Conservation (phyloP, 1,139 yeast species). For the Diutina siamensis region DNA sequence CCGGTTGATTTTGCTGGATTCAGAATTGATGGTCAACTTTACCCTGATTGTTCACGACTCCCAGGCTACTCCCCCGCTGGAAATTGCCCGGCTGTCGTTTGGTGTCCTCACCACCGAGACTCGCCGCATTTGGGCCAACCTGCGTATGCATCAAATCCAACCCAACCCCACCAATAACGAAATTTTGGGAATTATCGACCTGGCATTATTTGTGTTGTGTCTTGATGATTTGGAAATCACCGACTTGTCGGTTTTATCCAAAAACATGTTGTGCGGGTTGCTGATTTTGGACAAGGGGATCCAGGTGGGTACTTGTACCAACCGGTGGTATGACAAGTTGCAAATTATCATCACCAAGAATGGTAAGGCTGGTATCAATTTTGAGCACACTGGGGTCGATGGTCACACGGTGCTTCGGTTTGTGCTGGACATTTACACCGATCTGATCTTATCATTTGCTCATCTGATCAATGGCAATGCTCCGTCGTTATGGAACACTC, state of each 20-base stretch:
- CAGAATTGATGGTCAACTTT: slow-evolving; percentile 64
- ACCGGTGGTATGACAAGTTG: slow-evolving; percentile 89
- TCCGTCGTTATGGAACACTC: slow-evolving; percentile 58
- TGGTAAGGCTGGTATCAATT: slow-evolving; percentile 88
- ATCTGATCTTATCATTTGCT: slow-evolving; percentile 79
- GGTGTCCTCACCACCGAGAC: slow-evolving; percentile 87
- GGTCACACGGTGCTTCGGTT: slow-evolving; percentile 87
- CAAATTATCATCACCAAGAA: slow-evolving; percentile 84
- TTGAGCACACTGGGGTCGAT: slow-evolving; percentile 93
- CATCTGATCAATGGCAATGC: slow-evolving; percentile 70
- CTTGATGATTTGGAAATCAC: slow-evolving; percentile 66
- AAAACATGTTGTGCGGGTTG: slow-evolving; percentile 80
- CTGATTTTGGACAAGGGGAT: slow-evolving; percentile 73
- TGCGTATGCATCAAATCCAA: slow-evolving; percentile 38
- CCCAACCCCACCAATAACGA: slow-evolving; percentile 46
- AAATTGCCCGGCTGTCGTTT: slow-evolving; percentile 71
- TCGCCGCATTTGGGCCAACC: slow-evolving; percentile 72
- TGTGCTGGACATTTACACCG: slow-evolving; percentile 86
- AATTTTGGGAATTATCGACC: slow-evolving; percentile 62
- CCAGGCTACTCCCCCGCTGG: slow-evolving; percentile 42
- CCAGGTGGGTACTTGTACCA: slow-evolving; percentile 89
- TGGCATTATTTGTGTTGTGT: slow-evolving; percentile 72
- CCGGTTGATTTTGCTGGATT: slow-evolving; percentile 59
- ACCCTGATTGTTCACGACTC: slow-evolving; percentile 70
- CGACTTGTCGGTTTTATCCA: slow-evolving; percentile 57